Conservation (phyloP, 352 stramenopile genomes). For the Plasmopara viticola region DNA sequence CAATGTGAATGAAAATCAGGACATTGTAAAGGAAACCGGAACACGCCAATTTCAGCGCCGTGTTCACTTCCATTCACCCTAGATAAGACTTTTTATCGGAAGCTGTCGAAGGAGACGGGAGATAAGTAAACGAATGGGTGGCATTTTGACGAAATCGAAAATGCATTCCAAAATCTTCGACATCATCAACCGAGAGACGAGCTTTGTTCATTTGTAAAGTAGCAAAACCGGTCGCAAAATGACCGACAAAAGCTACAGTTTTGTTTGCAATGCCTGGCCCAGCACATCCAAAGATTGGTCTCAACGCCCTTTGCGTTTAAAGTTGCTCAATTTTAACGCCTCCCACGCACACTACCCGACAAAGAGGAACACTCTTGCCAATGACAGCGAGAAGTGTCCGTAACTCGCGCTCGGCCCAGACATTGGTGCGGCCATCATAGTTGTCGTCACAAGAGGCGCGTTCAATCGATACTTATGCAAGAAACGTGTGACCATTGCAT, state of each 20-base stretch:
- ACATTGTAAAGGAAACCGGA: constrained; percentile 46
- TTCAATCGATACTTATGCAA: constrained; percentile 29
- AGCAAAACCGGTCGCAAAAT: constrained; percentile 27
- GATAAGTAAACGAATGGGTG: constrained; percentile 22
- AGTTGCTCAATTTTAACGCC: constrained; percentile 21
- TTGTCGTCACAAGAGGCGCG: constrained; percentile 16
- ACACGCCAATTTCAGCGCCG: constrained; percentile 39
- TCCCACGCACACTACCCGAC: constrained; percentile 32
- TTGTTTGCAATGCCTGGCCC: constrained; percentile 15
- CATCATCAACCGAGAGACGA: constrained; percentile 36
- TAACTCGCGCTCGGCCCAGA: constrained; percentile 32
- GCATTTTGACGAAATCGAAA: constrained; percentile 49
- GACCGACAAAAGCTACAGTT: constrained; percentile 35
- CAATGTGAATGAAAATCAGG: constrained; percentile 29
- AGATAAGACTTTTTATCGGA: constrained; percentile 1
- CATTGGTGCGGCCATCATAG: constrained; percentile 26
- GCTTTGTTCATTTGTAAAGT: constrained; percentile 31
- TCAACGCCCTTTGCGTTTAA: constrained; percentile 5
- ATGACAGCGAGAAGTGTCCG: constrained; percentile 30
- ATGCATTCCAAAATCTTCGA: constrained; percentile 32
- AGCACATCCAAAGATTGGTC: constrained; percentile 36
- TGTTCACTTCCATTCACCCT: constrained; percentile 16
- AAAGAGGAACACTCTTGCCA: constrained; percentile 34
- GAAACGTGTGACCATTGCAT: constrained; percentile 36
- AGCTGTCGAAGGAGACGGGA: not conserved